Evolutionary conservation across 257 asterid genomes (phyloP).

Genomic region (Cinchona pubescens): DNA sequence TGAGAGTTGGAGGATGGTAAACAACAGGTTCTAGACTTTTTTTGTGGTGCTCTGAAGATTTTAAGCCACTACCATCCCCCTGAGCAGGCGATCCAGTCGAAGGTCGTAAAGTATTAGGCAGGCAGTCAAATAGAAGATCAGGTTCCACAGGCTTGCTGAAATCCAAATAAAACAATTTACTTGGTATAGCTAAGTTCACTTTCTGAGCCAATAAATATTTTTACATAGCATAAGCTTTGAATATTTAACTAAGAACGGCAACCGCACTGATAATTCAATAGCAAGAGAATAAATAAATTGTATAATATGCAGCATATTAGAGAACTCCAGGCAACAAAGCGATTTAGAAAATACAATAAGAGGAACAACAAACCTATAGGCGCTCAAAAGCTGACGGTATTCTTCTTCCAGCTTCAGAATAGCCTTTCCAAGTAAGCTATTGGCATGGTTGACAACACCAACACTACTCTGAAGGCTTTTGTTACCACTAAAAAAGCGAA

Average conservation of each 20-base stretch:
- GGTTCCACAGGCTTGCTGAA: slow-evolving; percentile 95
- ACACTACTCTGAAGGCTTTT: slow-evolving; percentile 55
- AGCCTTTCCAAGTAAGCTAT: slow-evolving; percentile 63
- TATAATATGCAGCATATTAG: background rate
- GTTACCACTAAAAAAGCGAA: slow-evolving; percentile 57
- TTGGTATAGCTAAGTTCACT: background rate
- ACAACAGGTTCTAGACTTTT: slow-evolving; percentile 56
- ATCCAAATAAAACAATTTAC: slow-evolving; percentile 23
- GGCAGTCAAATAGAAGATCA: slow-evolving; percentile 83
- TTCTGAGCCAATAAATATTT: too few species aligned
- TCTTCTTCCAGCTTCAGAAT: slow-evolving; percentile 80
- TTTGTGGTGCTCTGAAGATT: slow-evolving; percentile 51
- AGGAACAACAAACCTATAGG: slow-evolving; percentile 56
- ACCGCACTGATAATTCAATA: too few species aligned
- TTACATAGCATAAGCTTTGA: too few species aligned
- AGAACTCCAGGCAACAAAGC: background rate
- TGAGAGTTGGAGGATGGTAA: slow-evolving; percentile 66
- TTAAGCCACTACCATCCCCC: slow-evolving; percentile 42
- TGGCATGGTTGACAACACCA: slow-evolving; percentile 69
- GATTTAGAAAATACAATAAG: background rate
- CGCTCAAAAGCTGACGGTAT: slow-evolving; percentile 65
- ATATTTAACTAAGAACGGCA: too few species aligned
- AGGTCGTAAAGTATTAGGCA: slow-evolving; percentile 76
- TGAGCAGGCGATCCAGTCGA: slow-evolving; percentile 60
- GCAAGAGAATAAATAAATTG: too few species aligned